Percentiles rank a stretch among this genome's conserved stretches.
Conservation (phyloP, 495 filamentous ascomycete species). For the Annulohypoxylon maeteangense region DNA sequence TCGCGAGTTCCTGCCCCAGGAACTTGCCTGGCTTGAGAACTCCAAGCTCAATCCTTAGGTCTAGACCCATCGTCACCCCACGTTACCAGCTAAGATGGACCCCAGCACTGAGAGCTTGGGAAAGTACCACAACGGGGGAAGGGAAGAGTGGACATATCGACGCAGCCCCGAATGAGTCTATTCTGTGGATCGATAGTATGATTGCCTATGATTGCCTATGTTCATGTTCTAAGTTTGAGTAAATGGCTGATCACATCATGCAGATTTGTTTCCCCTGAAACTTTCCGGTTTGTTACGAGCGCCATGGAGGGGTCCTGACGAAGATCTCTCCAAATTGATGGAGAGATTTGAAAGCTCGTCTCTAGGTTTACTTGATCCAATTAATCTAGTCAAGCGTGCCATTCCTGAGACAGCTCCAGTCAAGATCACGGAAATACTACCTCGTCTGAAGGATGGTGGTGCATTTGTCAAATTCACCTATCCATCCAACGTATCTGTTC, state of each 20-base stretch:
- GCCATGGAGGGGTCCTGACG: constrained; percentile 61
- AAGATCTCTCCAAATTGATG: constrained; percentile 68
- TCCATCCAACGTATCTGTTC: constrained; percentile 58
- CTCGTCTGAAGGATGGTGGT: constrained; percentile 89
- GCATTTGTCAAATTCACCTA: constrained; percentile 90
- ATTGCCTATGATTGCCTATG: not conserved
- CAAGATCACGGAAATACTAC: constrained; percentile 79
- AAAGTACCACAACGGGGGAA: constrained; percentile 61
- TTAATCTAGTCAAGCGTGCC: constrained; percentile 68
- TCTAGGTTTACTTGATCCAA: constrained; percentile 69
- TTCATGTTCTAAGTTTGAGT: constrained; percentile 24
- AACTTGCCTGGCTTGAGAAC: constrained; percentile 46
- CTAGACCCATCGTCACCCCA: constrained; percentile 33
- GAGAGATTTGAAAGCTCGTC: constrained; percentile 70
- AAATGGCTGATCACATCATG: constrained; percentile 8
- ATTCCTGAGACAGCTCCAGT: constrained; percentile 69
- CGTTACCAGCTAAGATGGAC: constrained; percentile 37
- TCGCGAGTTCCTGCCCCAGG: constrained; percentile 48
- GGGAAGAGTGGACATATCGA: constrained; percentile 80
- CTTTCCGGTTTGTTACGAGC: constrained; percentile 74
- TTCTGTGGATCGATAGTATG: constrained; percentile 90
- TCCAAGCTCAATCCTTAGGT: constrained; percentile 23
- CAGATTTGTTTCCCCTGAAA: constrained; percentile 86
- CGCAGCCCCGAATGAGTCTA: constrained; percentile 73
- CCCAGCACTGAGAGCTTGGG: constrained; percentile 39